These are phyloP conservation scores for Mycoemilia scoparia DNA, from an alignment of 192 early-diverging fungal genomes.

Conservation along the genomic window DNA sequence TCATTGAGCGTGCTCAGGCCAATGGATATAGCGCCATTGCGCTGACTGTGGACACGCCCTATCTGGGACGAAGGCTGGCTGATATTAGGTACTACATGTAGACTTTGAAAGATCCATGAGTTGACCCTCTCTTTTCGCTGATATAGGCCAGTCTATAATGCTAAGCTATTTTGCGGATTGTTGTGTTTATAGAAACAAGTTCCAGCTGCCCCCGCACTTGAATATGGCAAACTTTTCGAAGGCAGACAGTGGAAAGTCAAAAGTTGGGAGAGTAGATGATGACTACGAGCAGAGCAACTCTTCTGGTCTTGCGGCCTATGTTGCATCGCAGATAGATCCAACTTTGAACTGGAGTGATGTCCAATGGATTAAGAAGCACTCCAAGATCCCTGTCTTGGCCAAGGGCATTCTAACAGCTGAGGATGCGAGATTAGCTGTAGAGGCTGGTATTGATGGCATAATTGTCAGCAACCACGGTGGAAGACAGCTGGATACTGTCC, in stretches of 20 bases:
- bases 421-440: slow-evolving; percentile 69
- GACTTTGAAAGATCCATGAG: too few relatives aligned
- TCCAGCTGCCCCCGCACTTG: slow-evolving; percentile 40
- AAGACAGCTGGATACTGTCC: slow-evolving; percentile 69
- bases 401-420: slow-evolving; percentile 85
- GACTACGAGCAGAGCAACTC: slow-evolving; percentile 5
- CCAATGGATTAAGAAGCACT: slow-evolving; percentile 62
- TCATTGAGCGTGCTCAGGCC: slow-evolving; percentile 52
- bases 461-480: slow-evolving; percentile 94
- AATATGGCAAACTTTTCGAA: slow-evolving; percentile 41
- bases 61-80: slow-evolving; percentile 32
- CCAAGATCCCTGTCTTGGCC: slow-evolving; percentile 63
- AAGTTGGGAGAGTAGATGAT: slow-evolving; percentile 4
- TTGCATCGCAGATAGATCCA: slow-evolving; percentile 40
- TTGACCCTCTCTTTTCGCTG: too few relatives aligned
- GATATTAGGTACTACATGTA: too few relatives aligned
- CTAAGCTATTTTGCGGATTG: too few relatives aligned
- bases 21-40: slow-evolving; percentile 49
- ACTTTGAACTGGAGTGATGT: slow-evolving; percentile 63
- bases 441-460: slow-evolving; percentile 59
- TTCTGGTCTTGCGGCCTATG: slow-evolving; percentile 21
- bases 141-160: too few relatives aligned
- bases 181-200: too few relatives aligned
- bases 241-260: slow-evolving; percentile 6
- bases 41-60: slow-evolving; percentile 38